Conservation (phyloP, 306 rosid species). For the Myrica gale region DNA sequence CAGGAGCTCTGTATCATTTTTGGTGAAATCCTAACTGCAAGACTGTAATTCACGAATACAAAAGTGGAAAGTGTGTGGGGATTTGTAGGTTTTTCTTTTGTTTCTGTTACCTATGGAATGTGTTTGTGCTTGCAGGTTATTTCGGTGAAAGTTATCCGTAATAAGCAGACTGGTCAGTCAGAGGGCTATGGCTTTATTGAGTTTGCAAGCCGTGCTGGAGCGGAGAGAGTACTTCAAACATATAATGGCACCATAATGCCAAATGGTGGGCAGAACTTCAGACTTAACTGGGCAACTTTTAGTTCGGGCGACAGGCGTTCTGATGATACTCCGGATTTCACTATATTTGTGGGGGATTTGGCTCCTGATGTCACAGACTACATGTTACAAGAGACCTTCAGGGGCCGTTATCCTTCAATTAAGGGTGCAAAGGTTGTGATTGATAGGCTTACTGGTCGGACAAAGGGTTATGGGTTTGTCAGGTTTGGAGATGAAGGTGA, state of each 20-base stretch:
- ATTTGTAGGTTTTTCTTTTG: background rate
- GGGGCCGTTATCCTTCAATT: constrained; percentile 50
- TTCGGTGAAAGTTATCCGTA: constrained; percentile 75
- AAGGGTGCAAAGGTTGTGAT: constrained; percentile 96
- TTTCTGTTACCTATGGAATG: background rate
- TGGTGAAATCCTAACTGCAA: background rate
- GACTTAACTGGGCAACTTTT: constrained; percentile 93
- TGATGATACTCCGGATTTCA: constrained; percentile 82
- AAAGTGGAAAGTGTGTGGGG: background rate
- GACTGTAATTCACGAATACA: background rate
- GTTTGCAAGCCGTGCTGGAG: constrained; percentile 62
- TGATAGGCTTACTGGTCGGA: constrained; percentile 81
- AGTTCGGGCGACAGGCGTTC: constrained; percentile 77
- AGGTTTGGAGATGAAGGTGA: constrained; percentile 85
- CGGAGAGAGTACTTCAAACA: constrained; percentile 75
- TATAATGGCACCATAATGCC: constrained; percentile 87
- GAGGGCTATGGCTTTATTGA: constrained; percentile 95
- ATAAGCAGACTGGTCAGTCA: constrained; percentile 75
- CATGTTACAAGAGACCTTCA: constrained; percentile 64
- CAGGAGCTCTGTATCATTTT: background rate
- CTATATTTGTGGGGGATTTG: constrained; percentile 94
- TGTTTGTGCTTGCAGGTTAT: constrained; percentile 47
- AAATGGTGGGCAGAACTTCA: constrained; percentile 65
- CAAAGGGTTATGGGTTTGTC: constrained; percentile 94
- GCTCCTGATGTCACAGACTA: constrained; percentile 90